These are phyloP conservation scores for Russula ochroleuca DNA, from an alignment of 768 basidiomycete species.

Conservation along the genomic window DNA sequence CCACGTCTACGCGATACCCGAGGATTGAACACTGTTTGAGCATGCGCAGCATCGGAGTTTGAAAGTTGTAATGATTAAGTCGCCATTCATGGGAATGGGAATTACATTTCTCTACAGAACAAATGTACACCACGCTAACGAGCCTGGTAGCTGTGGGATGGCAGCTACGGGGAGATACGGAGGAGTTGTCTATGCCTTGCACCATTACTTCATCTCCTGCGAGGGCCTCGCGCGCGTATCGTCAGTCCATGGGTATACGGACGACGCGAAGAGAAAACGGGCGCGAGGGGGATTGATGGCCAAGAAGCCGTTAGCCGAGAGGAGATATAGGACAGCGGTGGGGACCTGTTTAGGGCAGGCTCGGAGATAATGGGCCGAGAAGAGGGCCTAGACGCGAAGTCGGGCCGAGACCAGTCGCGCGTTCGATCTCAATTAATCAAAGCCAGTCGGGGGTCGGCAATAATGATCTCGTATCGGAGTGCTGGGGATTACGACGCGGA, in stretches of 20 bases:
- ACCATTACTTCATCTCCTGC: constrained; percentile 30
- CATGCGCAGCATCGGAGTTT: constrained; percentile 1
- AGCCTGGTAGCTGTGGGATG: constrained; percentile 25
- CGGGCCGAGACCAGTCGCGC: constrained; percentile 19
- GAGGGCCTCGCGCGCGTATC: constrained; percentile 26
- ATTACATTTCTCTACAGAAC: background rate
- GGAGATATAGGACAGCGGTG: constrained; percentile 14
- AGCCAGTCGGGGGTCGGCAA: constrained; percentile 1
- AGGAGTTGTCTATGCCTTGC: constrained; percentile 29
- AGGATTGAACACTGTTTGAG: background rate
- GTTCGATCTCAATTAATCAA: constrained; percentile 14
- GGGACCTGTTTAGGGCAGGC: constrained; percentile 19
- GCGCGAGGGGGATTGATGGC: constrained; percentile 24
- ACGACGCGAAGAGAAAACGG: constrained; percentile 12
- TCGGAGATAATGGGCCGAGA: constrained; percentile 7
- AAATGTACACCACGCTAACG: constrained; percentile 31
- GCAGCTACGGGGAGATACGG: constrained; percentile 29
- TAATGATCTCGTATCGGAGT: background rate
- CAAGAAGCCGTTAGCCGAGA: constrained; percentile 1
- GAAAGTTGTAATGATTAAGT: background rate
- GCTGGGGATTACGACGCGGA: background rate
- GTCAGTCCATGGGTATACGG: constrained; percentile 21
- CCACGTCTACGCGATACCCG: background rate
- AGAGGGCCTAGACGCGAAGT: background rate
- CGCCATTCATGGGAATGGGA: background rate